Evolutionary conservation across 2,329 filamentous ascomycete genomes (phyloP), one percentile per base, ranked within the genome.

Genomic region (Ceratocystis alfenasii): DNA sequence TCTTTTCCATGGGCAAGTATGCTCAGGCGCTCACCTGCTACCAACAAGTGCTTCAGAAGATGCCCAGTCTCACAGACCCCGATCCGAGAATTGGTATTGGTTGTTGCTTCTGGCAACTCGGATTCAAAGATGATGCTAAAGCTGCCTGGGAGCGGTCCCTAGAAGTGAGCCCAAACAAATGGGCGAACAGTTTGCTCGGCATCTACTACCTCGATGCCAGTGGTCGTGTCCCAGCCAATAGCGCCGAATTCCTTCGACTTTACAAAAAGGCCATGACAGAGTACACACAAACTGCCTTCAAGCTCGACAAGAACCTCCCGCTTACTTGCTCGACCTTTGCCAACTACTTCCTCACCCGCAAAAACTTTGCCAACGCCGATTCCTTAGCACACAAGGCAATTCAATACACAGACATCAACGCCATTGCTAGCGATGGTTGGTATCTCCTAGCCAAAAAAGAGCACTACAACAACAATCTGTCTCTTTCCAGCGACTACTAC

Each of bases 361-460:
- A 91, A 73, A 84, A 86, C 7, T 87, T 90, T 75, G 77, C 84
- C 28, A 91, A 90, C 68, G 91, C 94, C 8, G 91, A 97, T 70
- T 86, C 86, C 22, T 81, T 99, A 20, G 90, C 93, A 6, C 88
- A 92, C 74, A 94, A 94, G 74, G 92, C 94, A 5, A 96, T 99
- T 69, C 90, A 96, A 72, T 87, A 90, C 71, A 97, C 94, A 1
- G 94, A 99, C 73, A 90, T 97, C 70, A 96, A 96, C 74, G 90
- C 92, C 2, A 90, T 97, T 74, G 93, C 93, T 28, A 96, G 93
- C 76, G 95, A 99, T 73, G 95, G 94, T 45, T 97, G 93, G 92
- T 99, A 96, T 75, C 78, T 97, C 7, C 83, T 97, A 50, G 94
- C 91, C 33, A 83, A 92, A 68, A 96, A 95, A 74, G 90, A 93